Percentiles rank a stretch among this genome's conserved stretches.
phyloP scores from a whole-genome alignment of 331 rosid species.

The Prunus yedoensis region DNA sequence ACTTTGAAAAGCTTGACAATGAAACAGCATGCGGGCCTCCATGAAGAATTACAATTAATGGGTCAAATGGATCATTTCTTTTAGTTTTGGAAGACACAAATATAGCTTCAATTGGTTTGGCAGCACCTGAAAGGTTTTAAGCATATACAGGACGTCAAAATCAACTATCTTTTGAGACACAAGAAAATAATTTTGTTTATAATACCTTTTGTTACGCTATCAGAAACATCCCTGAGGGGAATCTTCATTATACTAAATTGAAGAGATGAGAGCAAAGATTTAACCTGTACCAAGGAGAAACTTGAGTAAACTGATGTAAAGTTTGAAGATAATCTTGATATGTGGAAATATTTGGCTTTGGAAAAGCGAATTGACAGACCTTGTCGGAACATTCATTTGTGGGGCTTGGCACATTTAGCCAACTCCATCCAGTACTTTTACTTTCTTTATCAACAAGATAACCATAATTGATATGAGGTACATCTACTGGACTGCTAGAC shows the following conservation, averaged over 20 bases:
- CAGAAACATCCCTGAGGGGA: slow-evolving; percentile 71
- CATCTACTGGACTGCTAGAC: slow-evolving; percentile 82
- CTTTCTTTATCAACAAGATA: slow-evolving; percentile 46
- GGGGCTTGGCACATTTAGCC: slow-evolving; percentile 67
- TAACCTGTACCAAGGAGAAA: slow-evolving; percentile 54
- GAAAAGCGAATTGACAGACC: slow-evolving; percentile 46
- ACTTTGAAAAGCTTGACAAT: slow-evolving; percentile 70
- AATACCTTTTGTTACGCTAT: slow-evolving; percentile 65
- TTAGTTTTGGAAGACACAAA: slow-evolving; percentile 71
- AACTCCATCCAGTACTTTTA: slow-evolving; percentile 59
- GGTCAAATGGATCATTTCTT: slow-evolving; percentile 54
- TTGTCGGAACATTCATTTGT: slow-evolving; percentile 63
- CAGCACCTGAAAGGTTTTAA: slow-evolving; percentile 63
- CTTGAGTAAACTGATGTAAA: slow-evolving; percentile 14
- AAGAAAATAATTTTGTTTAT: slow-evolving; percentile 13
- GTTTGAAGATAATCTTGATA: slow-evolving; percentile 17
- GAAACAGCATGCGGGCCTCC: slow-evolving; percentile 83
- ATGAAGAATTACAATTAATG: slow-evolving; percentile 78
- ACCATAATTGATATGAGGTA: slow-evolving; percentile 85
- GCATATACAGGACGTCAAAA: slow-evolving; percentile 20
- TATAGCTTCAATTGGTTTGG: slow-evolving; percentile 74
- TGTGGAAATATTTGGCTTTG: slow-evolving; percentile 10
- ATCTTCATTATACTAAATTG: slow-evolving; percentile 65
- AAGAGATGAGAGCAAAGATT: slow-evolving; percentile 64
- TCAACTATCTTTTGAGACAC: not conserved